phyloP scores from a whole-genome alignment of 495 filamentous ascomycete genomes.

The Podospora bellae-mahoneyi region DNA sequence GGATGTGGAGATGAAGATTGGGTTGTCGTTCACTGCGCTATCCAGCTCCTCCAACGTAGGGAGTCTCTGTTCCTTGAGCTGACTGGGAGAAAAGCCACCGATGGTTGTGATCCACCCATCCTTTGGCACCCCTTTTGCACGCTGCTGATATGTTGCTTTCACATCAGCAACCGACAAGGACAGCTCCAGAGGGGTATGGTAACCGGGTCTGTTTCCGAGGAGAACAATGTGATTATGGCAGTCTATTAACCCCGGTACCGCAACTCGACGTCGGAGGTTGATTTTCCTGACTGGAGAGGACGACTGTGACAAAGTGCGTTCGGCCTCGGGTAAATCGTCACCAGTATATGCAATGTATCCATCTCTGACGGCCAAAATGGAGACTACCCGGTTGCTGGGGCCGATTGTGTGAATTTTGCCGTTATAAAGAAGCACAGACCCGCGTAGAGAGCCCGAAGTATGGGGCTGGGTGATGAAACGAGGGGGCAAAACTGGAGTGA shows the following conservation, averaged over 20 bases:
- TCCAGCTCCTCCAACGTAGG: background rate
- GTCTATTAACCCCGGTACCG: background rate
- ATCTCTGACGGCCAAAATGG: background rate
- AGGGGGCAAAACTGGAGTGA: background rate
- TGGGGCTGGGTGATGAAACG: background rate
- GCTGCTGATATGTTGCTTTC: background rate
- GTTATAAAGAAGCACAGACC: background rate
- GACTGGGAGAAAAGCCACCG: background rate
- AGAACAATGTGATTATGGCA: constrained; percentile 1
- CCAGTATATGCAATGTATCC: background rate
- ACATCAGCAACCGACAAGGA: background rate
- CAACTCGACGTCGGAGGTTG: background rate
- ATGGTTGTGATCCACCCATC: background rate
- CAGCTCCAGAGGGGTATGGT: background rate
- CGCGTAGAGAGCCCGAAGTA: background rate
- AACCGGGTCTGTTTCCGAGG: background rate
- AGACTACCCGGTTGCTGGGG: background rate
- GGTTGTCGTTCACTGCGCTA: background rate
- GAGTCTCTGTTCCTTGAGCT: background rate
- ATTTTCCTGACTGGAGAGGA: background rate
- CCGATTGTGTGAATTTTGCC: background rate
- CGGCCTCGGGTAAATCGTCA: background rate
- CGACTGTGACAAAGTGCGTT: background rate
- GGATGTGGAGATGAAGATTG: background rate
- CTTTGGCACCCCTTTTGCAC: background rate